Percentiles rank a stretch among this genome's conserved stretches.
These are phyloP conservation scores for Trichomonas tenax DNA, from an alignment of 208 protist species.

Conservation along the genomic window DNA sequence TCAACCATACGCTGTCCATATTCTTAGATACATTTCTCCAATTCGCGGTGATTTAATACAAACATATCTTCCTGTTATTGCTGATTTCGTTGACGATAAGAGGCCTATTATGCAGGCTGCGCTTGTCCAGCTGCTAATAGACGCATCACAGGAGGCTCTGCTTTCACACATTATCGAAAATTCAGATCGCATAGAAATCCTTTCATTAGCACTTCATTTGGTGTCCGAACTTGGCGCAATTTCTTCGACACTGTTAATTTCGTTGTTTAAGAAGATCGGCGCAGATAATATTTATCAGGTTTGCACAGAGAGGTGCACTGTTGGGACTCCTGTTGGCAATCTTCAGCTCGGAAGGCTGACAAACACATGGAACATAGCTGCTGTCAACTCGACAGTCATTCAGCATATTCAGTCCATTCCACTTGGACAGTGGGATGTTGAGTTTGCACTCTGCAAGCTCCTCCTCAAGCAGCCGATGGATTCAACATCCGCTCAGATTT, in stretches of 20 bases:
- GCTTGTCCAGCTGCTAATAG: neutral
- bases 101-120: neutral
- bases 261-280: neutral
- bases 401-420: neutral
- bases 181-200: neutral
- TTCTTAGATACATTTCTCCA: neutral
- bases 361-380: slow-evolving; percentile 14
- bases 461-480: slow-evolving; percentile 13
- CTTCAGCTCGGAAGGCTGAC: neutral
- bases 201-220: neutral
- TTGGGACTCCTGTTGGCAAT: neutral
- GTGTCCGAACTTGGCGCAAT: neutral
- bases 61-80: neutral
- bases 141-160: neutral
- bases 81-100: neutral
- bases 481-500: slow-evolving; percentile 9
- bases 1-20: slow-evolving; percentile 5
- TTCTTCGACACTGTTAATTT: neutral
- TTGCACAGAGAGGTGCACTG: slow-evolving; percentile 1
- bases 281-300: neutral
- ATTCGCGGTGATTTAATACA: neutral
- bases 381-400: neutral
- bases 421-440: neutral
- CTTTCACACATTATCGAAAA: neutral
- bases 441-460: neutral